Conservation (phyloP, 176 grass and related monocot genomes). For the Miscanthus lutarioriparius region DNA sequence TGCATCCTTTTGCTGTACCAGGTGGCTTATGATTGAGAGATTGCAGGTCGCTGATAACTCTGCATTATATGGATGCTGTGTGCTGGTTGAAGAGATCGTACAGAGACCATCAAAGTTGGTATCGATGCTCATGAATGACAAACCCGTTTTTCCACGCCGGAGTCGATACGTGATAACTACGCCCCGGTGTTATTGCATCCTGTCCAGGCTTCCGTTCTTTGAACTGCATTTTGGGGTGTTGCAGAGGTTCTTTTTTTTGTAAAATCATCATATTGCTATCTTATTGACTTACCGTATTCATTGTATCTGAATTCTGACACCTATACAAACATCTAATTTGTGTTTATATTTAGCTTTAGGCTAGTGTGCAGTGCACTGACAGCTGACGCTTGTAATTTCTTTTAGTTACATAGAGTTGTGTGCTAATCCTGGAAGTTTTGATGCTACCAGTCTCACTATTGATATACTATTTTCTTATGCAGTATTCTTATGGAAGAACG, state of each 20-base stretch:
- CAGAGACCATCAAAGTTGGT: constrained; percentile 90
- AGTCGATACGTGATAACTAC: constrained; percentile 91
- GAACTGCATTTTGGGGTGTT: constrained; percentile 95
- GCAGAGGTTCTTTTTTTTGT: constrained; percentile 62
- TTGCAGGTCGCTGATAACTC: constrained; percentile 89
- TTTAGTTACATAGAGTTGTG: constrained; percentile 26
- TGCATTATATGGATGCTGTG: constrained; percentile 94
- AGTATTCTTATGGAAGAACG: constrained; percentile 96
- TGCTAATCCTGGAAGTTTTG: constrained; percentile 6
- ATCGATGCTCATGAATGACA: constrained; percentile 72
- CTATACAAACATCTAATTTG: background rate
- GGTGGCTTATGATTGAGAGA: constrained; percentile 41
- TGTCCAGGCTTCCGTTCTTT: constrained; percentile 94
- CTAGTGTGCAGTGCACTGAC: background rate
- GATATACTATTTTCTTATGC: constrained; percentile 39
- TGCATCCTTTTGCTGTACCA: constrained; percentile 5
- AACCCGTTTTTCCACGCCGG: constrained; percentile 49
- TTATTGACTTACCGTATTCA: background rate
- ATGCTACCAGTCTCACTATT: constrained; percentile 24
- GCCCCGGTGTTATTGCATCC: constrained; percentile 92
- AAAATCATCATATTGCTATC: background rate
- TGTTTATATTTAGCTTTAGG: background rate
- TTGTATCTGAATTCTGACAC: constrained; percentile 18
- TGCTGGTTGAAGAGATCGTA: constrained; percentile 95
- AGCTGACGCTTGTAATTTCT: background rate